Base-by-base conservation (phyloP, 1,284 basidiomycete species). In the Tilletia caries region DNA sequence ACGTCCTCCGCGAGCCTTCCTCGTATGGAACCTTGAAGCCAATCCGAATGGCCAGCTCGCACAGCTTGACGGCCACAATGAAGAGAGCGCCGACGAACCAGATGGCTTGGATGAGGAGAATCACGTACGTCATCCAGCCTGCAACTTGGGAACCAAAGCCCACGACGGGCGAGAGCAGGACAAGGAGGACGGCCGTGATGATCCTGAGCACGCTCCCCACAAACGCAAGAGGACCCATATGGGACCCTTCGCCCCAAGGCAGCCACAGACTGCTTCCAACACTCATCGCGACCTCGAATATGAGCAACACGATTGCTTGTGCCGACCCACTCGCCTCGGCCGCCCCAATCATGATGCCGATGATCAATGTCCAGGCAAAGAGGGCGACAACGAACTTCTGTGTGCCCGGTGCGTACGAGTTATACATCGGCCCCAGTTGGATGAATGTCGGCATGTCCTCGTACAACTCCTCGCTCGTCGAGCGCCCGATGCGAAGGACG, bases 201-300 rank as follows among this genome's bases (percentile, higher is more conserved):
- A 97, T 93, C 74, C 95, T 87, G 37, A 91, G 88, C 2, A 96
- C 91, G 71, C 92, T 93, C 74, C 95, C 90, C 77, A 96, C 86
- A 85, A 96, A 95, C 82, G 91, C 92, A 70, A 94, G 89, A 25
- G 92, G 87, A 18, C 93, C 95, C 95, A 97, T 97, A 75, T 92
- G 92, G 1, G 95, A 93, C 2, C 95, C 94, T 68, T 92, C 91
- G 50, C 92, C 93, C 95, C 95, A 98, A 20, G 95, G 94, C 70
- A 95, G 87, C 93, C 93, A 96, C 25, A 81, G 76, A 48, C 74
- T 75, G 60, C 70, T 74, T 0, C 75, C 79, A 13, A 81, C 70
- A 2, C 74, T 75, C 67, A 79, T 71, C 34, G 76, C 33, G 50
- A 80, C 70, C 50, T 96, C 79, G 41, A 79, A 67, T 3, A 76